Evolutionary conservation across 345 rosid genomes (phyloP).

Genomic region (Durio zibethinus): DNA sequence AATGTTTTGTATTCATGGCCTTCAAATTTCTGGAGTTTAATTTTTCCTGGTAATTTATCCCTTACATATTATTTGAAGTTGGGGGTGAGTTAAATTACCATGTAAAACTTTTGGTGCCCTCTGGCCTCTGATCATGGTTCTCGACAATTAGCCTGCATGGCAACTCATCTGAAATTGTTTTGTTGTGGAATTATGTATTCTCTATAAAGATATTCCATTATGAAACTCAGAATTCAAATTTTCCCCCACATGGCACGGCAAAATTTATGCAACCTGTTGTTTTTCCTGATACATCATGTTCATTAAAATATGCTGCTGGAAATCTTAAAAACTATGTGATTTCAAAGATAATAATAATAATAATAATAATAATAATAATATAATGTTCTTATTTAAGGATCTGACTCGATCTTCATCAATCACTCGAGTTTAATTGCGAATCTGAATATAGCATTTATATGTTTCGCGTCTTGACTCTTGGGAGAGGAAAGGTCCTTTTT

Average conservation of each 20-base stretch:
- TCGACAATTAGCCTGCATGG: conserved; percentile 30
- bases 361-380: neutral
- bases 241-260: neutral
- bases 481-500: neutral
- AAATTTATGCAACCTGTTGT: neutral
- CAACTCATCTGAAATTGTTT: conserved; percentile 12
- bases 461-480: neutral
- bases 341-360: neutral
- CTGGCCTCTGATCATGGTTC: neutral
- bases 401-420: neutral
- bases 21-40: neutral
- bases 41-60: conserved; percentile 30
- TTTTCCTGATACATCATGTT: neutral
- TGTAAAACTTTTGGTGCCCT: conserved; percentile 10
- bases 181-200: neutral
- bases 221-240: neutral
- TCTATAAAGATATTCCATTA: too few species aligned
- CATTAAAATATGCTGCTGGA: neutral
- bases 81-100: conserved; percentile 28
- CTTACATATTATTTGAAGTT: conserved; percentile 8
- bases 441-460: neutral
- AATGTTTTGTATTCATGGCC: conserved; percentile 12
- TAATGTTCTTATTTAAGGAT: neutral
- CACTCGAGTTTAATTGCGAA: neutral
- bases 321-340: neutral